phyloP scores from a whole-genome alignment of 208 protist species.

The Acanthamoeba culbertsoni region DNA sequence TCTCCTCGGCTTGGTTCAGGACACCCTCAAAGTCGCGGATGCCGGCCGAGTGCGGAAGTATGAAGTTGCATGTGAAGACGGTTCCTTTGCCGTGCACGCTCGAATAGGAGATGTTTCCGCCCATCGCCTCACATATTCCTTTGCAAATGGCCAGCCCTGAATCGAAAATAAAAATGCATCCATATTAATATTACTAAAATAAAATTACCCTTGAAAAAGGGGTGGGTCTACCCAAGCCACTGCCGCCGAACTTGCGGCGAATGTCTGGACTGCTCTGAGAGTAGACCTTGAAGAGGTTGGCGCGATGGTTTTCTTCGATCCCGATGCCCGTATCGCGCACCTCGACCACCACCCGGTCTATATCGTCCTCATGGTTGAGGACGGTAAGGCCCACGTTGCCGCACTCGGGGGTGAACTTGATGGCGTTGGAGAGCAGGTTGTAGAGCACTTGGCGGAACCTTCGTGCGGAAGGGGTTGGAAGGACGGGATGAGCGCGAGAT shows the following conservation, averaged over 20 bases:
- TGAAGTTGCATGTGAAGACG: not conserved
- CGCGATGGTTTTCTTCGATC: constrained; percentile 40
- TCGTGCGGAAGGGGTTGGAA: not conserved
- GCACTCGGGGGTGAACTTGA: constrained; percentile 31
- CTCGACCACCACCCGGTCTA: not conserved
- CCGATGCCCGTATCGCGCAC: constrained; percentile 73
- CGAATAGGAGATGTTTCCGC: not conserved
- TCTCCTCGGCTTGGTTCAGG: not conserved
- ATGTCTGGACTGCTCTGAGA: not conserved
- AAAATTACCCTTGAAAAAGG: too few species aligned
- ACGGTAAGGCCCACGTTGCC: not conserved
- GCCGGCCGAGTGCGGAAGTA: not conserved
- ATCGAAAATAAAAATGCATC: too few species aligned
- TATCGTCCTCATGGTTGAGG: not conserved
- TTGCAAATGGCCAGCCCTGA: constrained; percentile 49
- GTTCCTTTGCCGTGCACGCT: not conserved
- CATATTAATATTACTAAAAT: not conserved
- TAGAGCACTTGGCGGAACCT: not conserved
- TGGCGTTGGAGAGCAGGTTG: constrained; percentile 20
- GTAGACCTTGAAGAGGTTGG: constrained; percentile 60
- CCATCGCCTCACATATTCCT: constrained; percentile 18
- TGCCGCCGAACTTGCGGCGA: not conserved
- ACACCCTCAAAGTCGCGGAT: not conserved
- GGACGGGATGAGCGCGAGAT: not conserved
- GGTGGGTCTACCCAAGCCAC: not conserved